Conservation (phyloP, 169 alveolate genomes). For the Plasmodium adleri region DNA sequence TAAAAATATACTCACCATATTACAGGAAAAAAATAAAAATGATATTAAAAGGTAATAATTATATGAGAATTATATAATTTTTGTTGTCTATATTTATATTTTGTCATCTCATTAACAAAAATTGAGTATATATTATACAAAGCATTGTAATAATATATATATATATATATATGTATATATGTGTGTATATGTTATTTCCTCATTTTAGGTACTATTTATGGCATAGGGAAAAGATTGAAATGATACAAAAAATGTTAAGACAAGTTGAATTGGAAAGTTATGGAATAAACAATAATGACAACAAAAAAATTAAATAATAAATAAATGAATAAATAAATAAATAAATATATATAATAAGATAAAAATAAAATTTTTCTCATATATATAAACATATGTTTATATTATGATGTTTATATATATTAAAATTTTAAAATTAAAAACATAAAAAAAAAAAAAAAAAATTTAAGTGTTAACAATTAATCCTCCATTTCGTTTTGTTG, state of each 20-base stretch:
- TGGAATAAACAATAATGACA: not conserved
- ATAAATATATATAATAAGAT: not conserved
- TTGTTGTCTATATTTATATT: not conserved
- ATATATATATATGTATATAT: constrained; percentile 8
- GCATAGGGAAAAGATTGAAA: constrained; percentile 65
- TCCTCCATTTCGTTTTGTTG: constrained; percentile 42
- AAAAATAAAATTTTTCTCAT: not conserved
- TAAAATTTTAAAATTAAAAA: not conserved
- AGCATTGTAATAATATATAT: not conserved
- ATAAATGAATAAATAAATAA: not conserved
- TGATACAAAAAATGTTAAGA: constrained; percentile 53
- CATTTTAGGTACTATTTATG: constrained; percentile 60
- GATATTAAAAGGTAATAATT: constrained; percentile 56
- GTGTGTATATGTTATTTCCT: not conserved
- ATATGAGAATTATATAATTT: not conserved
- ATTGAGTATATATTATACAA: too few relatives aligned
- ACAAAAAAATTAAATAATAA: constrained; percentile 15
- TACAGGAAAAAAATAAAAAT: constrained; percentile 53
- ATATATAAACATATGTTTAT: not conserved
- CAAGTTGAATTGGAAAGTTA: constrained; percentile 31
- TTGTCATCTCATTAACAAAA: not conserved
- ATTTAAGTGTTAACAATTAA: not conserved
- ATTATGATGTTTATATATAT: not conserved
- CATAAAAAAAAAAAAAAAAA: constrained; percentile 5
- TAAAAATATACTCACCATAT: constrained; percentile 20